Conservation (phyloP, 2,329 filamentous ascomycete species). For the Cladobotryum mycophilum region DNA sequence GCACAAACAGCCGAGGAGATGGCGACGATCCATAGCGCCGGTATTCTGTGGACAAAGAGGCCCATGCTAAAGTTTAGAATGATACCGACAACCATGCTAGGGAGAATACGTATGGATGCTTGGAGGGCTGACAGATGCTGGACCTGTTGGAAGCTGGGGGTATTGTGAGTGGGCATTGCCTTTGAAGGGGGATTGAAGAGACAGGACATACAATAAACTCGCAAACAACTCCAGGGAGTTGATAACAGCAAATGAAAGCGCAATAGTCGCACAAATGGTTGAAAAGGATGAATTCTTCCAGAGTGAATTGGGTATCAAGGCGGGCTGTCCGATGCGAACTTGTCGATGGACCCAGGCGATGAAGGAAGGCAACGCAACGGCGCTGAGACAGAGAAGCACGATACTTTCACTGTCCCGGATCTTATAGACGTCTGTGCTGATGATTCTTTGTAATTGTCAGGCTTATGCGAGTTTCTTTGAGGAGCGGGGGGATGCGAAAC, state of each 20-base stretch:
- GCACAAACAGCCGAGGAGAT: conserved; percentile 36
- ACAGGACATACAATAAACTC: conserved; percentile 39
- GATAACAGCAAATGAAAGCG: conserved; percentile 39
- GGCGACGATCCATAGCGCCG: conserved; percentile 33
- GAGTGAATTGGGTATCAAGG: conserved; percentile 55
- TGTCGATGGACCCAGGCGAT: conserved; percentile 47
- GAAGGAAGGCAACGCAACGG: conserved; percentile 42
- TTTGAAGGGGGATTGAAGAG: neutral
- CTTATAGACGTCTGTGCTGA: conserved; percentile 33
- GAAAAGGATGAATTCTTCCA: conserved; percentile 55
- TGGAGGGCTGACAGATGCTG: conserved; percentile 39
- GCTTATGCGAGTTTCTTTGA: neutral
- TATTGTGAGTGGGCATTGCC: neutral
- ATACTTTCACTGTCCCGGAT: conserved; percentile 41
- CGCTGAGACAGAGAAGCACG: conserved; percentile 37
- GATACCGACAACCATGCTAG: conserved; percentile 37
- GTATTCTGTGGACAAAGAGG: conserved; percentile 38
- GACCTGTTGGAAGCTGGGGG: conserved; percentile 43
- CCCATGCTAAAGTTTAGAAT: conserved; percentile 39
- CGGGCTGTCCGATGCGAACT: conserved; percentile 38
- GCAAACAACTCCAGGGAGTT: conserved; percentile 42
- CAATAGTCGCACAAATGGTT: conserved; percentile 45
- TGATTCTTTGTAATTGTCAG: conserved; percentile 14
- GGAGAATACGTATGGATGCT: conserved; percentile 40
- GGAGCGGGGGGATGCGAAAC: conserved; percentile 17